Base-by-base conservation (phyloP, 768 basidiomycete species). In the Suillus weaverae region DNA sequence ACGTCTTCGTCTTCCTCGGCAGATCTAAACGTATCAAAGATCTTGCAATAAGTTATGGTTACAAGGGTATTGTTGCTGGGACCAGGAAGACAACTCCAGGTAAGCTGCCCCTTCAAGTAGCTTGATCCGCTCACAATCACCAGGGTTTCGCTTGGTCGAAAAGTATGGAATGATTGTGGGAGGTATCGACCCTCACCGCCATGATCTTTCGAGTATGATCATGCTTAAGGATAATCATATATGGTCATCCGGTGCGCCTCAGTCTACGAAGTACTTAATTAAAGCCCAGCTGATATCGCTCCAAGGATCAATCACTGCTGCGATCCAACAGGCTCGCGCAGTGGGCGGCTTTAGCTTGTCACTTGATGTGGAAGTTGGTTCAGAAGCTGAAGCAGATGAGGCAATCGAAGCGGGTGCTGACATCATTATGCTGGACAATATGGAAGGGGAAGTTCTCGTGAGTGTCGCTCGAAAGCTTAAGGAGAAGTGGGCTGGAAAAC, bases 181-280 rank as follows among this genome's bases (percentile, higher is more conserved):
- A 20, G 97, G 97, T 7, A 91, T 98, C 70, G 97, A 99, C 74
- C 81, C 93, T 10, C 97, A 99, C 80, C 87, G 97, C 30, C 90
- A 97, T 69, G 96, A 99, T 76, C 83, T 99, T n/a, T 95, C 93
- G 35, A 93, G 92, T 74, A 99, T 99, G 97, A 96, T 99, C 73
- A 99, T 99, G 97, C 86, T 99, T 71, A 99, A 99, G 78, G 97
- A 99, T 71, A 99, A 99, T 74, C 97, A 99, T 74, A 93, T 99
- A 73, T 98, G 95, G 96, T 97, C 95, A 4, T 92, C 89, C 50
- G 95, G 95, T 89, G 72, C 66, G 83, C 68, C 35, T 43, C 46
- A 32, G 41, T 55, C 5, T 22, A 13, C 7, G 26, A 50, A 36
- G 53, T 33, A 38, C 4, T 63, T 32, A 30, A 38, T 62, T 46